These are phyloP conservation scores for Hymenoscyphus repandus DNA, from an alignment of 2,329 filamentous ascomycete species.

Conservation along the genomic window DNA sequence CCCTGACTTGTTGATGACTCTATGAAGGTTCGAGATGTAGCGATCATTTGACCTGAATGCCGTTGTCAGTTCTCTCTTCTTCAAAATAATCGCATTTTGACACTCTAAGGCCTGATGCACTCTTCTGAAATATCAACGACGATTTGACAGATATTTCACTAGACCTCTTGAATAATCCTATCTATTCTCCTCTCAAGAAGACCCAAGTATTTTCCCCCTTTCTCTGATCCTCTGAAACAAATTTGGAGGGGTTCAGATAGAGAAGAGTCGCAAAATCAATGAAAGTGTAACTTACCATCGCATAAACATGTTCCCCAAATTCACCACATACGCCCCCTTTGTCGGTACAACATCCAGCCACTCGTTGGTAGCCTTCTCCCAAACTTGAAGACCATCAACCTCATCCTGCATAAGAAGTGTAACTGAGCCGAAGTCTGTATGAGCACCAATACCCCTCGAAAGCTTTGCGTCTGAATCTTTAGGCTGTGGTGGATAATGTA, in stretches of 20 bases:
- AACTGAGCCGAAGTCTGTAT: conserved; percentile 47
- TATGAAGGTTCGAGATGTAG: conserved; percentile 41
- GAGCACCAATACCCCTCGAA: conserved; percentile 42
- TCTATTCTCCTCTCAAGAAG: too few relatives aligned
- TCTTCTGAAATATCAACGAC: too few relatives aligned
- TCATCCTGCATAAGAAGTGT: conserved; percentile 47
- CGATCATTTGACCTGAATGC: conserved; percentile 28
- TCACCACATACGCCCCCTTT: conserved; percentile 42
- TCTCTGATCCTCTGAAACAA: too few relatives aligned
- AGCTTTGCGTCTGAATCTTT: conserved; percentile 17
- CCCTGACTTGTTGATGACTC: conserved; percentile 30
- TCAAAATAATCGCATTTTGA: too few relatives aligned
- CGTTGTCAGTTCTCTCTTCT: too few relatives aligned
- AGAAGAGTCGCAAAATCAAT: too few relatives aligned
- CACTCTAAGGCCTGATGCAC: too few relatives aligned
- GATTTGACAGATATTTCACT: too few relatives aligned
- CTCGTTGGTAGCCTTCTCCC: conserved; percentile 31
- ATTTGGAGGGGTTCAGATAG: too few relatives aligned
- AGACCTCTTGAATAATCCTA: too few relatives aligned
- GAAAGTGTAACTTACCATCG: conserved; percentile 30
- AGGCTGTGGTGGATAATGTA: conserved; percentile 43
- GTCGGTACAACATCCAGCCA: conserved; percentile 40
- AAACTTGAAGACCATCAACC: conserved; percentile 42
- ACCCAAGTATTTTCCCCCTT: too few relatives aligned
- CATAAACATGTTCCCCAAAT: conserved; percentile 42